phyloP scores from a whole-genome alignment of 805 yeast genomes.

The Ascoidea asiatica region DNA sequence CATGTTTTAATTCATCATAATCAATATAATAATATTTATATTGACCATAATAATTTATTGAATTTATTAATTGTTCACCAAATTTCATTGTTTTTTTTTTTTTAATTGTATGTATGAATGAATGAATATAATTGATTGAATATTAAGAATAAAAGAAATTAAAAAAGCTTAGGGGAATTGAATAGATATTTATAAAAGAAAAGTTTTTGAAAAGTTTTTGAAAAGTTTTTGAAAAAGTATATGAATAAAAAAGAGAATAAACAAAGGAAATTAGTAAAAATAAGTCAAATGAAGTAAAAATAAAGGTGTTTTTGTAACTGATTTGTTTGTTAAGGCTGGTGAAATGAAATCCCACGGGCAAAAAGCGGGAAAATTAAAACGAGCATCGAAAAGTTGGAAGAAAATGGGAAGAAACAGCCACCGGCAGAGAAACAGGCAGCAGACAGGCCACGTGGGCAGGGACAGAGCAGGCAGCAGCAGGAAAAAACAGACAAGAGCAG shows the following conservation, averaged over 20 bases:
- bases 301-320: too few relatives aligned
- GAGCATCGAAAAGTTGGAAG: too few relatives aligned
- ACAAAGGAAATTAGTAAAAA: too few relatives aligned
- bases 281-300: too few relatives aligned
- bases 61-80: constrained; percentile 83
- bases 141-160: not conserved
- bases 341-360: too few relatives aligned
- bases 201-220: constrained; percentile 12
- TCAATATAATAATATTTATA: constrained; percentile 83
- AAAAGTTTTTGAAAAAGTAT: constrained; percentile 3
- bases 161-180: not conserved
- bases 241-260: too few relatives aligned
- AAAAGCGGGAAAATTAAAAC: too few relatives aligned
- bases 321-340: too few relatives aligned
- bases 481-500: not conserved
- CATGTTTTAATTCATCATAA: constrained; percentile 82
- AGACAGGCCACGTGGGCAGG: too few relatives aligned
- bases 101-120: constrained; percentile 11
- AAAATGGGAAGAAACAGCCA: too few relatives aligned
- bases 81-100: constrained; percentile 60
- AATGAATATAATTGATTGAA: constrained; percentile 6
- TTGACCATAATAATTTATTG: constrained; percentile 82
- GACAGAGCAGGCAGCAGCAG: too few relatives aligned
- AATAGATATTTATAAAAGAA: constrained; percentile 8
- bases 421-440: too few relatives aligned